phyloP scores from a whole-genome alignment of 2,329 filamentous ascomycete species.

The Nothophaeocryptopus gaeumannii region DNA sequence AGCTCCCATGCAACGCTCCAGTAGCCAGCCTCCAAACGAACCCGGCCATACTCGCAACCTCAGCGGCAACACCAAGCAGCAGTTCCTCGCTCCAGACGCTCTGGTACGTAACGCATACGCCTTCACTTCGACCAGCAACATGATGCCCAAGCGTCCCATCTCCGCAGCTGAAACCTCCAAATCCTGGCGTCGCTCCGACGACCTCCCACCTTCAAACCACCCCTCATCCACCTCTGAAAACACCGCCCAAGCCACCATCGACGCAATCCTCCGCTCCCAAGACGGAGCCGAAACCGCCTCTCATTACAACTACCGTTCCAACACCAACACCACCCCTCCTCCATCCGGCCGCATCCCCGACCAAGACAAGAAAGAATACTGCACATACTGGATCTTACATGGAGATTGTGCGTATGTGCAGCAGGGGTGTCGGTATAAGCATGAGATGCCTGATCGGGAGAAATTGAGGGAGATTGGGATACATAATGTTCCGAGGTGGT shows the following conservation, averaged over 20 bases:
- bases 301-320: constrained; percentile 27
- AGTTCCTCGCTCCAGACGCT: constrained; percentile 25
- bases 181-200: constrained; percentile 26
- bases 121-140: constrained; percentile 1
- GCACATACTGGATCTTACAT: constrained; percentile 85
- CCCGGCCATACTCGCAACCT: constrained; percentile 17
- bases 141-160: constrained; percentile 12
- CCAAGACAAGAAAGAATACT: constrained; percentile 67
- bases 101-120: constrained; percentile 23
- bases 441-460: constrained; percentile 77
- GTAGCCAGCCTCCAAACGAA: constrained; percentile 17
- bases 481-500: constrained; percentile 55
- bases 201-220: constrained; percentile 1
- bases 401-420: constrained; percentile 82
- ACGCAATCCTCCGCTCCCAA: constrained; percentile 32
- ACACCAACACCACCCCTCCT: constrained; percentile 20
- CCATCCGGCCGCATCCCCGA: constrained; percentile 42
- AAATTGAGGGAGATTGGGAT: constrained; percentile 71
- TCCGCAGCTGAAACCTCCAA: constrained; percentile 25
- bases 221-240: constrained; percentile 12
- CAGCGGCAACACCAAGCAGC: constrained; percentile 12
- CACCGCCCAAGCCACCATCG: constrained; percentile 27
- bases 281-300: constrained; percentile 27
- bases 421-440: constrained; percentile 83
- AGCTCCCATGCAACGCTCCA: constrained; percentile 15